A percentile compares a stretch with the other conserved stretches of the same genome.
Conservation (phyloP, 805 yeast species). For the Brettanomyces bruxellensis region DNA sequence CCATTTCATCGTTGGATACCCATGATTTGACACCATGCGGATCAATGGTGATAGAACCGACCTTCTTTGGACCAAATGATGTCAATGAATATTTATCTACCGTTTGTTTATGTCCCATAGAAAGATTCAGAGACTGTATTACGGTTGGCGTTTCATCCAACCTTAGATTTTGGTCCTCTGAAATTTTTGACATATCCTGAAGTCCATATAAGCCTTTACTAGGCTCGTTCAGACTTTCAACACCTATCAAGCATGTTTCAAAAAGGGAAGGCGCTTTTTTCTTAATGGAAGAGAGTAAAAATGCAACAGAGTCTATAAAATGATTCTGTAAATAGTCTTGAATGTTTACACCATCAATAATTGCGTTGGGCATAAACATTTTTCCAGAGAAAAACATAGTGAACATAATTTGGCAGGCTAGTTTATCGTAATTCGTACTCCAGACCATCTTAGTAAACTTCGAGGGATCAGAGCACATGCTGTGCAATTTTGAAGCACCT, state of each 20-base stretch:
- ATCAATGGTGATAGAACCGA: conserved; percentile 46
- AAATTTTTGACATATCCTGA: conserved; percentile 42
- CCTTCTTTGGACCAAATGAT: conserved; percentile 66
- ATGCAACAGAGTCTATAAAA: conserved; percentile 45
- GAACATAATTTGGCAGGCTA: conserved; percentile 76
- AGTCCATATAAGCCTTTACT: conserved; percentile 65
- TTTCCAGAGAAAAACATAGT: conserved; percentile 78
- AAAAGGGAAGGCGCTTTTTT: conserved; percentile 35
- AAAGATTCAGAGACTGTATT: conserved; percentile 62
- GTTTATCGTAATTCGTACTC: conserved; percentile 77
- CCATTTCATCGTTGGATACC: conserved; percentile 47
- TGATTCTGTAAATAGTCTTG: conserved; percentile 68
- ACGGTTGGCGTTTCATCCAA: conserved; percentile 81
- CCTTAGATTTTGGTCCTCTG: conserved; percentile 55
- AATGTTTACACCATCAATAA: conserved; percentile 62
- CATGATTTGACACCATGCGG: conserved; percentile 66
- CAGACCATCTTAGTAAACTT: conserved; percentile 79
- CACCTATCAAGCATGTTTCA: conserved; percentile 51
- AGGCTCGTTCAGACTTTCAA: conserved; percentile 85
- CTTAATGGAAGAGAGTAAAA: conserved; percentile 34
- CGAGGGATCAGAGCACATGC: conserved; percentile 35
- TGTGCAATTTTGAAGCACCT: conserved; percentile 76
- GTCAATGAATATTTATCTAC: conserved; percentile 68
- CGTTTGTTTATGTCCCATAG: conserved; percentile 63
- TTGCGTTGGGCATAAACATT: conserved; percentile 66